These are phyloP conservation scores for Pythium brachiatum DNA, from an alignment of 352 stramenopile genomes.

Conservation along the genomic window DNA sequence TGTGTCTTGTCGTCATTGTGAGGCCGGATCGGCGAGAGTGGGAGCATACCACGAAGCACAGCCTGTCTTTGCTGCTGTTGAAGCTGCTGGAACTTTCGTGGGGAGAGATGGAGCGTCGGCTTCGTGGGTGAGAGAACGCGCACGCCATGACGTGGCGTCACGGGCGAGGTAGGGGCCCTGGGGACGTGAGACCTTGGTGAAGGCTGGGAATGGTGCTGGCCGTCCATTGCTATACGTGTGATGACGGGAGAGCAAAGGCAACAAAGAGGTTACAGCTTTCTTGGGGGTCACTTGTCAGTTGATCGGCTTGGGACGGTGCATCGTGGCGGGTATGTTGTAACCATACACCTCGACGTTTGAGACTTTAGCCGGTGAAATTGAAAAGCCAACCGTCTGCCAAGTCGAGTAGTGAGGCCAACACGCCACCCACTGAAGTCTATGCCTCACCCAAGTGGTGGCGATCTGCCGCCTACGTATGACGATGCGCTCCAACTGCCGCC, in stretches of 20 bases:
- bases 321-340: too few relatives aligned
- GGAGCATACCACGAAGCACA: slow-evolving; percentile 28
- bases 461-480: slow-evolving; percentile 13
- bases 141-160: not conserved
- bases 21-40: slow-evolving; percentile 30
- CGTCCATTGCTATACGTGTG: not conserved
- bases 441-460: not conserved
- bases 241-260: too few relatives aligned
- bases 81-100: slow-evolving; percentile 42
- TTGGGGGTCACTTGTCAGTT: too few relatives aligned
- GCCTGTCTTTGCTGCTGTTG: slow-evolving; percentile 36
- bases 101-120: slow-evolving; percentile 35
- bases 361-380: too few relatives aligned
- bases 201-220: not conserved
- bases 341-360: too few relatives aligned
- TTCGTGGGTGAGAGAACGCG: slow-evolving; percentile 14
- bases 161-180: slow-evolving; percentile 8
- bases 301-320: too few relatives aligned
- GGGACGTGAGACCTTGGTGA: not conserved
- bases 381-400: too few relatives aligned
- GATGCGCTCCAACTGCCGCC: slow-evolving; percentile 10
- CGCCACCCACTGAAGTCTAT: too few relatives aligned
- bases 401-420: too few relatives aligned
- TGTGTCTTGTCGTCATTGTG: not conserved
- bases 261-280: too few relatives aligned